Conservation (phyloP, 2,329 filamentous ascomycete genomes). For the Arachnomyces sp. region DNA sequence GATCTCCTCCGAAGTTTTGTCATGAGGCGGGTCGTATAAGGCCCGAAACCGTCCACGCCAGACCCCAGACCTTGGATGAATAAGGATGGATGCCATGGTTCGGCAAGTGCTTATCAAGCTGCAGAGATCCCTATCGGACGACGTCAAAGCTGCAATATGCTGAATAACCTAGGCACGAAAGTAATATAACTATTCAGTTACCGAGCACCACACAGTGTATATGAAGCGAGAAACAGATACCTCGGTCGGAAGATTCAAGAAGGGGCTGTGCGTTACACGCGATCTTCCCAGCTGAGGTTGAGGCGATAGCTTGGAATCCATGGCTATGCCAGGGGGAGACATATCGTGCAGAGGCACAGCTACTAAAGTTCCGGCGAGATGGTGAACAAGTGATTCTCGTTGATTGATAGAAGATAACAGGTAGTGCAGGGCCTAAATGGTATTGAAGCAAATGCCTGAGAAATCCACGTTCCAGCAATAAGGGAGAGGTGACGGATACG, state of each 20-base stretch:
- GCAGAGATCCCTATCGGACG: conserved; percentile 24
- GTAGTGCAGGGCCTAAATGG: no score
- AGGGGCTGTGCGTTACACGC: background rate
- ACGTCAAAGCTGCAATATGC: conserved; percentile 21
- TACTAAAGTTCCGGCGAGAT: no score
- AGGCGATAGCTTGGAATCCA: no score
- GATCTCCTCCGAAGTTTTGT: conserved; percentile 18
- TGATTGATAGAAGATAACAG: no score
- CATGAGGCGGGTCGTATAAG: conserved; percentile 24
- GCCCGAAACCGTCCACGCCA: conserved; percentile 28
- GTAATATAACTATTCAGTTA: background rate
- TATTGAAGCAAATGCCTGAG: no score
- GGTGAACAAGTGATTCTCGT: no score
- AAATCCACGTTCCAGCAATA: no score
- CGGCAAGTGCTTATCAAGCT: conserved; percentile 22
- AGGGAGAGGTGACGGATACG: no score
- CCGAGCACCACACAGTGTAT: no score
- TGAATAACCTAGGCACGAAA: conserved; percentile 22
- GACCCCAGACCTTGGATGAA: conserved; percentile 21
- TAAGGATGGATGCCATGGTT: conserved; percentile 17
- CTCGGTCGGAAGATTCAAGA: conserved; percentile 5
- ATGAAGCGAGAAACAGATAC: background rate
- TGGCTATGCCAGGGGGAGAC: no score
- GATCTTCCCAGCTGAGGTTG: no score
- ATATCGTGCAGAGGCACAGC: no score